Base-by-base conservation (phyloP, 257 asterid genomes). In the Forsythia viridissima region DNA sequence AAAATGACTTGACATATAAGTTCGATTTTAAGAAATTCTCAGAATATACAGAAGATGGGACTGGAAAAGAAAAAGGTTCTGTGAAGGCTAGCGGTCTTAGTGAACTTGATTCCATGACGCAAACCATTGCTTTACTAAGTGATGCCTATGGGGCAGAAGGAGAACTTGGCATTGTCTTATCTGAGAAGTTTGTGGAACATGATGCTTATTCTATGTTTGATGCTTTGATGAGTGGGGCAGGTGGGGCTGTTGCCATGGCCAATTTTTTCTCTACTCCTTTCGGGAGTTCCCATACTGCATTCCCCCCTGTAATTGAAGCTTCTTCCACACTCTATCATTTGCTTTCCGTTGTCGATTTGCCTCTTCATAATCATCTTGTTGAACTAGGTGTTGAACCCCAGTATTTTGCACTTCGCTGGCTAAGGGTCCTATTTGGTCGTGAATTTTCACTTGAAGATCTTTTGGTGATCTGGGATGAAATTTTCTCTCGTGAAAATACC, bases 81-180 rank as follows among this genome's bases (percentile, higher is more conserved):
- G 81, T 70, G 43, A 87, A 82, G 82, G 78, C 84, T 65, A 85
- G 81, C 55, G 85, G 76, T 76, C 88, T 81, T 41, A 51, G 74
- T 75, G 97, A 91, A 77, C 93, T 92, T 37, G 97, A 94, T 79
- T 93, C 97, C 16, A 88, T 75, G 77, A 83, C 86, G 77, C 96
- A 92, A 83, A 80, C 88, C 69, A 85, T 90, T 79, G 87, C 91
- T 84, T 83, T 87, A 71, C 85, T 94, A 69, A 89, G 93, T 42
- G 98, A 94, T 84, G 97, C 96, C 80, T 94, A 92, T 75, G 98
- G 98, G 16, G 94, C 97, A 39, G 98, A 94, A 82, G 97, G 97
- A 75, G 98, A 92, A 86, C 94, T 94, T 42, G 98, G 98, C 38
- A 84, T 91, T 20, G 93, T 92, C 74, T 79, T 94, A 72, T 94